These are phyloP conservation scores for Chlorella vulgaris DNA, from an alignment of 139 green algal genomes.

Conservation along the genomic window DNA sequence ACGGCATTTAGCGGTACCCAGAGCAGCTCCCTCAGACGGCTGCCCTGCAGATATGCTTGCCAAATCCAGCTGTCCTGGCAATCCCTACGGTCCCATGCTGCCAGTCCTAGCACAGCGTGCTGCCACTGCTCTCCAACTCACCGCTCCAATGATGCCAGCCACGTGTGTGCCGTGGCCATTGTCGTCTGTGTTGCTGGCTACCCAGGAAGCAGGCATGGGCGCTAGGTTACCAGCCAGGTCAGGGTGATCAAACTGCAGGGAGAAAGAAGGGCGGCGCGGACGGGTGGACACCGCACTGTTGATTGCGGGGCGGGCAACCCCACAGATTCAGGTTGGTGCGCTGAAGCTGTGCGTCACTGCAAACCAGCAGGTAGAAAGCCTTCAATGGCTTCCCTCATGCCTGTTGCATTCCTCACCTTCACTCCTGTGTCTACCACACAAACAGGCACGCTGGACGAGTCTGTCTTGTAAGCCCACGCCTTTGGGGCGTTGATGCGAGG, in stretches of 20 bases:
- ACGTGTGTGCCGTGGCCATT: constrained; percentile 26
- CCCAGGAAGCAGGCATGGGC: neutral
- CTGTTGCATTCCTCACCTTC: neutral
- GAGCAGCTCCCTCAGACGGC: neutral
- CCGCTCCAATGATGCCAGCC: constrained; percentile 27
- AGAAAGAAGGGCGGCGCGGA: neutral
- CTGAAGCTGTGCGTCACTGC: too few relatives aligned
- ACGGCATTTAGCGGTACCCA: too few relatives aligned
- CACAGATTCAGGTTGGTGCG: too few relatives aligned
- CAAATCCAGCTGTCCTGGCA: neutral
- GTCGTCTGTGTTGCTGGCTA: neutral
- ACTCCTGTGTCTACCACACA: constrained; percentile 12
- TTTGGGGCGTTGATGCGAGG: neutral
- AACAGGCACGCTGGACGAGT: neutral
- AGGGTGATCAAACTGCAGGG: constrained; percentile 22
- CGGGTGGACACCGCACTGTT: too few relatives aligned
- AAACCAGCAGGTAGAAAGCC: too few relatives aligned
- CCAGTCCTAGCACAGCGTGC: neutral
- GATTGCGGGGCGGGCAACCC: too few relatives aligned
- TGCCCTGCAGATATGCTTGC: neutral
- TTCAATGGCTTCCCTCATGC: too few relatives aligned
- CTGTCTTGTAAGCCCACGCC: neutral
- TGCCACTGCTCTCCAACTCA: neutral
- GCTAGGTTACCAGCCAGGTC: constrained; percentile 12
- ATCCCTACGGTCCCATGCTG: neutral